Evolutionary conservation across 176 grass and related monocot genomes (phyloP), one percentile per base, ranked within the genome.

Genomic region (Luzula sylvatica): DNA sequence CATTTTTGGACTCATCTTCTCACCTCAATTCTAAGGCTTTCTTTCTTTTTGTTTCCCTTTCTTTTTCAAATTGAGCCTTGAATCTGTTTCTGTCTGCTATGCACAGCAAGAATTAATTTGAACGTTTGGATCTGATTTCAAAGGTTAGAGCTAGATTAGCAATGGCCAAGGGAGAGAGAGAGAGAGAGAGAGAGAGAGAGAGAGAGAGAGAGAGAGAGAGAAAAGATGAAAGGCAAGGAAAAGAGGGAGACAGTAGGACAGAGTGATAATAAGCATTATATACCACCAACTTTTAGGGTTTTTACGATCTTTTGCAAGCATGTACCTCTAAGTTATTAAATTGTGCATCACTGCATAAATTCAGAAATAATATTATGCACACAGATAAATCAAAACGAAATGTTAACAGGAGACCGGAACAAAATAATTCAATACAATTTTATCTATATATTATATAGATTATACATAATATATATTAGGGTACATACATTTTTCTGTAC

Each of bases 91-190:
- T 8, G 17, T 11, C 12, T 9, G n/a, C 40, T 45, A 38, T 35
- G 30, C 30, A 25, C 18, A 25, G 26, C 8, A 51, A 18, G 20
- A 29, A 46, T 39, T 23, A 23, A 6, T n/a, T n/a, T n/a, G n/a
- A n/a, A n/a, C 7, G 9, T 35, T 35, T 35, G 30, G 30, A 35
- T 16, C 39, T 46, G 5, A 26, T 25, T 44, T 38, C 68, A 52
- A 61, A 68, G 30, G 17, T 57, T 61, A 61, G 38, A 15, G 43
- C 40, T 51, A 29, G 42, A 23, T 35, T 57, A 18, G 55, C 44
- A 23, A 77, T 77, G 65, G 69, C 55, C 47, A 83, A 74, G 68
- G 52, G 80, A 72, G 58, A 73, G 67, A 30, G 61, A 65, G 40
- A 48, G 40, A 65, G 39, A 46, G 23, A 64, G 15, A 32, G 61